Conservation (phyloP, 805 yeast species). For the Metschnikowia borealis region DNA sequence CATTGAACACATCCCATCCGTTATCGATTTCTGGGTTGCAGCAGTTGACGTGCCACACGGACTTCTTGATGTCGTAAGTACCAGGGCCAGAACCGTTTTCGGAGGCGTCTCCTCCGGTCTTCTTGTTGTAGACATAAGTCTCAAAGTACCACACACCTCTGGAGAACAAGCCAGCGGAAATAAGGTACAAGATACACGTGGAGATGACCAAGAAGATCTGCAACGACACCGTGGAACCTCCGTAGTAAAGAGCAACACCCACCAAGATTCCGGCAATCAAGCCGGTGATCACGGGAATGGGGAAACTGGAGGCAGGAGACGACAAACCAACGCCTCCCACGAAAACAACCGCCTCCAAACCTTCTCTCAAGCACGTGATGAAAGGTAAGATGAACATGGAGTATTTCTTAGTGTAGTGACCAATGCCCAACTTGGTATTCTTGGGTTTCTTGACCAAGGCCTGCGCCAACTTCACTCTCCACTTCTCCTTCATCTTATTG, state of each 20-base stretch:
- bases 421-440: slow-evolving; percentile 47
- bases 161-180: slow-evolving; percentile 91
- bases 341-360: slow-evolving; percentile 52
- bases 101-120: slow-evolving; percentile 91
- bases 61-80: slow-evolving; percentile 71
- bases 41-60: slow-evolving; percentile 96
- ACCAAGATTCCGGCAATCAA: slow-evolving; percentile 69
- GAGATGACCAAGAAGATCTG: slow-evolving; percentile 83
- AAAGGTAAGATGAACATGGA: slow-evolving; percentile 87
- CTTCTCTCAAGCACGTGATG: slow-evolving; percentile 90
- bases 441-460: slow-evolving; percentile 52
- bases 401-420: slow-evolving; percentile 64
- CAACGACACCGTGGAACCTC: slow-evolving; percentile 78
- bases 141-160: slow-evolving; percentile 91
- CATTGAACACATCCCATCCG: slow-evolving; percentile 97
- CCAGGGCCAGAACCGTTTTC: slow-evolving; percentile 94
- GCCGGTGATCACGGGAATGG: slow-evolving; percentile 86
- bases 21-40: slow-evolving; percentile 89
- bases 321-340: slow-evolving; percentile 42
- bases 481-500: slow-evolving; percentile 93
- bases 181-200: slow-evolving; percentile 82
- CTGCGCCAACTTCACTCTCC: slow-evolving; percentile 91
- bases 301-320: slow-evolving; percentile 53
- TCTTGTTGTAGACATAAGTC: slow-evolving; percentile 54
- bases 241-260: slow-evolving; percentile 71